Conservation (phyloP, 1,139 yeast species). For the Hanseniaspora gamundiae region DNA sequence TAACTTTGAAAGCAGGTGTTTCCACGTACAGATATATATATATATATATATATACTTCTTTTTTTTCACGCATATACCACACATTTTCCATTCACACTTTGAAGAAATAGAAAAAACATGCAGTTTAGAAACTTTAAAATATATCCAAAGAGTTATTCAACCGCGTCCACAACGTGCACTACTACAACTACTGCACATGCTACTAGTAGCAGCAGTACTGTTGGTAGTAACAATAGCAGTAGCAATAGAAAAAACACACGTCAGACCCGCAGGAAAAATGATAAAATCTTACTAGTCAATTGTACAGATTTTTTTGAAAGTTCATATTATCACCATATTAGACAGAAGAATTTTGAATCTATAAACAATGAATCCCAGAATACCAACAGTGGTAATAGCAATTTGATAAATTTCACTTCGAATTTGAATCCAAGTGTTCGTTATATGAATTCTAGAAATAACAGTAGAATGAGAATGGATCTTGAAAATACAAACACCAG, state of each 20-base stretch:
- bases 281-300: neutral
- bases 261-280: neutral
- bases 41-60: no score
- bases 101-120: conserved; percentile 2
- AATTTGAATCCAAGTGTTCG: neutral
- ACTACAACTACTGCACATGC: conserved; percentile 13
- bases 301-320: neutral
- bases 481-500: neutral
- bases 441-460: no score
- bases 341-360: neutral
- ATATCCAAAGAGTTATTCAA: conserved; percentile 19
- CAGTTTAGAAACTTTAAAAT: conserved; percentile 15
- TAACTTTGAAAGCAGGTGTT: no score
- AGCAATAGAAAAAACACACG: neutral
- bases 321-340: neutral
- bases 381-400: neutral
- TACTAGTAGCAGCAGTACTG: conserved; percentile 2
- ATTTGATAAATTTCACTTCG: neutral
- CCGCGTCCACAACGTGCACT: conserved; percentile 14
- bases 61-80: no score
- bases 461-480: no score
- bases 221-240: neutral
- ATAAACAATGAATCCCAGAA: no score
- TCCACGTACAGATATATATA: no score
- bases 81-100: no score